Evolutionary conservation across 2,329 filamentous ascomycete species (phyloP), one percentile per base, ranked within the genome.

Genomic region (Chalara sp.): DNA sequence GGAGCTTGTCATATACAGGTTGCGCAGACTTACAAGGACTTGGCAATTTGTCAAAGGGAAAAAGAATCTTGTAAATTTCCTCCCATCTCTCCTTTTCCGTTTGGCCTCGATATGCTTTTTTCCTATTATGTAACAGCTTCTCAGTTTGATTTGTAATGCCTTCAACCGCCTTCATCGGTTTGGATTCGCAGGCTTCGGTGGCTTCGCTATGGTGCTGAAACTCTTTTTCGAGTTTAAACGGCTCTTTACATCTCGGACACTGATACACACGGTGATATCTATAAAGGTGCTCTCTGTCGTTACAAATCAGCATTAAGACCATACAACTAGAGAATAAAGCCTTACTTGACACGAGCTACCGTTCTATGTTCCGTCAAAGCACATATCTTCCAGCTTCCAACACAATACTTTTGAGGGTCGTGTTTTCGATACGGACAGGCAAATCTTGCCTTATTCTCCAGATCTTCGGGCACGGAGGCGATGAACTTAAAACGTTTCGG

Each of bases 391-490:
- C 44, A 54, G 5, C 35, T 21, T 13, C 63, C 58, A 31, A 63
- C 61, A 39, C 61, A 63, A 49, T 70, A 70, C 13, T 63, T 63
- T 6, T 61, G 56, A 0, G 66, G 67, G 46, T 70, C 67, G 44
- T 68, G 65, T 53, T 72, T 72, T 58, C 63, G 70, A 49, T 67
- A 72, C 0, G 70, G 70, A 48, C 70, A 72, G 4, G 69, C 69
- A 33, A 69, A 54, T 4, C 21, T 21, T 21, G 21, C 21, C 21
- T 21, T 21, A 21, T 21, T 3, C 21, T 21, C 21, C 21, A 21
- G 21, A 21, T 21, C 21, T 21, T 21, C 21, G 21, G 21, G 21
- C 21, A 21, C 21, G 21, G 3, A 21, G 21, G 21, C 3, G 21
- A 21, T 21, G 3, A 21, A 21, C 21, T 21, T 21, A 21, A 21